These are phyloP conservation scores for Leccinum pachyderme DNA, from an alignment of 1,284 basidiomycete species.

Conservation along the genomic window DNA sequence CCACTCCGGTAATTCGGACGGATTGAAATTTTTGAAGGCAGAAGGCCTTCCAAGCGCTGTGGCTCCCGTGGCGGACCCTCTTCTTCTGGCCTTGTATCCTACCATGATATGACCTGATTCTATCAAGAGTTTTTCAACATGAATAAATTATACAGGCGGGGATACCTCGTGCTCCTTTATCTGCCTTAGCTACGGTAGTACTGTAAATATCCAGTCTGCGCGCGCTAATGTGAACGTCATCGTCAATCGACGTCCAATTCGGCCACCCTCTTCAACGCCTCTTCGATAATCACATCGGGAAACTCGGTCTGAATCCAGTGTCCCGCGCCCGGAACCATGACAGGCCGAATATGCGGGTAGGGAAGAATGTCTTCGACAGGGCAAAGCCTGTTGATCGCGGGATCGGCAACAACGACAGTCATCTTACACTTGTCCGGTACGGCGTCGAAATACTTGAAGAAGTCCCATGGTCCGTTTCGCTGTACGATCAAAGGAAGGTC, in stretches of 20 bases:
- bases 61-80: too few relatives aligned
- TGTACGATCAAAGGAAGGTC: slow-evolving; percentile 1
- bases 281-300: slow-evolving; percentile 23
- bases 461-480: slow-evolving; percentile 23
- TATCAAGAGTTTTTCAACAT: too few relatives aligned
- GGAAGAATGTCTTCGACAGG: slow-evolving; percentile 11
- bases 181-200: too few relatives aligned
- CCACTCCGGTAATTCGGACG: too few relatives aligned
- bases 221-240: too few relatives aligned
- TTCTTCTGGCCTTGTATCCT: too few relatives aligned
- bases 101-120: too few relatives aligned
- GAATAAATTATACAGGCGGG: too few relatives aligned
- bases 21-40: too few relatives aligned
- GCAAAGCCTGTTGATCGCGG: slow-evolving; percentile 1
- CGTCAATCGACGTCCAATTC: slow-evolving; percentile 8
- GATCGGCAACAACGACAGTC: slow-evolving; percentile 22
- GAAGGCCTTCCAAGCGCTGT: too few relatives aligned
- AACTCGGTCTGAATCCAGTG: slow-evolving; percentile 30
- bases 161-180: too few relatives aligned
- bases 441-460: slow-evolving; percentile 12
- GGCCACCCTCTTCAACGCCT: slow-evolving; percentile 19
- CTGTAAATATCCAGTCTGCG: too few relatives aligned
- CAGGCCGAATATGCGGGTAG: slow-evolving; percentile 15
- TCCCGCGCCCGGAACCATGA: slow-evolving; percentile 15
- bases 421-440: slow-evolving; percentile 16